A percentile compares a stretch with the other conserved stretches of the same genome.
Conservation (phyloP, 345 rosid species). For the Orychophragmus violaceus region DNA sequence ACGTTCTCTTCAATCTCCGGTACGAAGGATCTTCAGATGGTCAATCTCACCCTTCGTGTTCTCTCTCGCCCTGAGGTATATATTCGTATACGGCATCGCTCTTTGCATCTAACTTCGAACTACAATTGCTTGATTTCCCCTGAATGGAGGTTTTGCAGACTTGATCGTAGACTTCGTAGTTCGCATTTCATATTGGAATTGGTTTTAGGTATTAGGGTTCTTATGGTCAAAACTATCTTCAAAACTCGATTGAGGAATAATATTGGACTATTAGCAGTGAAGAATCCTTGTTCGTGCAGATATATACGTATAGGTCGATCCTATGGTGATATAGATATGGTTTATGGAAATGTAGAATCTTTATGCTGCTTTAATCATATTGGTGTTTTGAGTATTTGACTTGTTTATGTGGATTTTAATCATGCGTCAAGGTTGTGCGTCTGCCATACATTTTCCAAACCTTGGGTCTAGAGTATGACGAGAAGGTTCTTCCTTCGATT, state of each 20-base stretch:
- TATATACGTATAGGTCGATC: too few species aligned
- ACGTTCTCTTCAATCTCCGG: constrained; percentile 94
- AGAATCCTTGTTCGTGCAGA: too few species aligned
- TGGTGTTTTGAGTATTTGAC: too few species aligned
- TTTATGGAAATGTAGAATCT: not conserved
- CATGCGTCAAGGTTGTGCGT: constrained; percentile 42
- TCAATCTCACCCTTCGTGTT: constrained; percentile 92
- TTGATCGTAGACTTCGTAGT: too few species aligned
- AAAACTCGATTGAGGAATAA: too few species aligned
- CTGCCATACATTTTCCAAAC: constrained; percentile 81
- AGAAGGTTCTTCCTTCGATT: constrained; percentile 97
- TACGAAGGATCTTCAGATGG: constrained; percentile 99
- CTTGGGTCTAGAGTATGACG: constrained; percentile 94
- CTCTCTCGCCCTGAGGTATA: constrained; percentile 87
- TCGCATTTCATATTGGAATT: not conserved
- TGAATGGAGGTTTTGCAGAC: not conserved
- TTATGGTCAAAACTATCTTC: not conserved
- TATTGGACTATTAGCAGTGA: too few species aligned
- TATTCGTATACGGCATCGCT: too few species aligned
- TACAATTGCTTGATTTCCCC: not conserved
- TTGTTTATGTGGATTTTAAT: not conserved
- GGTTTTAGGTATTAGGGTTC: not conserved
- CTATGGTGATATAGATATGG: too few species aligned
- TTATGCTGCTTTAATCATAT: not conserved
- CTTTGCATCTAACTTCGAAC: not conserved